Base-by-base conservation (phyloP, 768 basidiomycete genomes). In the Exidia glandulosa region DNA sequence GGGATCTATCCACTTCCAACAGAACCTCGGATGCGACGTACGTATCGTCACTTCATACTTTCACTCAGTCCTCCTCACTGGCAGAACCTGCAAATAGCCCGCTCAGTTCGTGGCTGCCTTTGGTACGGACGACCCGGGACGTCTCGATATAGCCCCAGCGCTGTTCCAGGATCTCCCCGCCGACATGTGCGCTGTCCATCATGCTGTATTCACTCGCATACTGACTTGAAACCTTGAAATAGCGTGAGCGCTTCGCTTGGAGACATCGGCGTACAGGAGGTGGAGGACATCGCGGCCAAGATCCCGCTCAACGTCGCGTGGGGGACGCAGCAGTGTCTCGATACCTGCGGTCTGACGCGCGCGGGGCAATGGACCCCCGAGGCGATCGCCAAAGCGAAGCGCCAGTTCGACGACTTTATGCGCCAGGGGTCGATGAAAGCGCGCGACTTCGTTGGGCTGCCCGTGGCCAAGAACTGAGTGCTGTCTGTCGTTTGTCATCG, bases 271-370 rank as follows among this genome's bases (percentile, higher is more conserved):
- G 68, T 69, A 2, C 58, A 69, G 59, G 66, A 70, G 29, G 65
- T 71, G 47, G 65, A 60, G 7, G 63, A 62, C 27, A 57, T 71
- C 33, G 67, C 67, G 41, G 32, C 59, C 3, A 54, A 67, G 69
- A 69, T 71, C 62, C 70, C 70, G 31, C 68, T 70, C 62, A 69
- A 69, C 66, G 57, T 71, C 52, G 68, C 67, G 12, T 63, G 67
- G 63, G 70, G 70, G 25, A 59, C 61, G 23, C 63, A 66, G 31
- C 64, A 65, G 57, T 71, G 70, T 56, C 61, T 71, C 10, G 58
- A 66, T 58, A 66, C 63, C 48, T 70, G 68, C 61, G 65, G 65
- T 30, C 61, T 71, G 61, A 64, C 55, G 37, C 63, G 66, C 59
- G 62, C 61, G 47, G 27, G 16, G 12, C 69, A 71, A 63, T 64